These are phyloP conservation scores for Przewalskia tangutica DNA, from an alignment of 257 asterid genomes.

Conservation along the genomic window DNA sequence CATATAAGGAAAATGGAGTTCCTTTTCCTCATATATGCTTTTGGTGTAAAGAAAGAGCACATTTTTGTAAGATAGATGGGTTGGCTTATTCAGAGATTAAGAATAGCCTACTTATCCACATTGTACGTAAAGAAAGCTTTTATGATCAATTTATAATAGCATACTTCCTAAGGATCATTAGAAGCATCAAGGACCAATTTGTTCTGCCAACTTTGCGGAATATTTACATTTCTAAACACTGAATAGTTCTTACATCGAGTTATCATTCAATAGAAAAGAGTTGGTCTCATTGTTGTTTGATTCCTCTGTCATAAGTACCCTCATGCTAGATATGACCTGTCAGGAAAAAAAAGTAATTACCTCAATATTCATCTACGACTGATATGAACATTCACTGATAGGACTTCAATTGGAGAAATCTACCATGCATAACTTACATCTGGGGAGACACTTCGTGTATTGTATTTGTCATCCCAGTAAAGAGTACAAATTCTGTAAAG, in stretches of 20 bases:
- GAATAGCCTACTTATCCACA: background rate
- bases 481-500: too few species aligned
- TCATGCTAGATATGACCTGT: constrained; percentile 93
- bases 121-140: background rate
- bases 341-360: background rate
- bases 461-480: too few species aligned
- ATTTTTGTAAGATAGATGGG: too few species aligned
- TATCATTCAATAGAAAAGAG: constrained; percentile 85
- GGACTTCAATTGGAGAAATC: background rate
- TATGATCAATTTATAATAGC: background rate
- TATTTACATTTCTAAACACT: background rate
- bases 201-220: background rate
- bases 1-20: too few species aligned
- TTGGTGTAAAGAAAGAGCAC: background rate
- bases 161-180: background rate
- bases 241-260: constrained; percentile 45
- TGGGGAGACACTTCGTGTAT: too few species aligned
- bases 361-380: background rate
- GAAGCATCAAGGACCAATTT: background rate
- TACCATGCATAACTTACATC: too few species aligned
- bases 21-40: background rate
- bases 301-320: constrained; percentile 85
- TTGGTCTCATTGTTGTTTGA: constrained; percentile 58
- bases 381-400: background rate
- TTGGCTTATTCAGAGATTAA: background rate